Conservation (phyloP, 768 basidiomycete genomes). For the Rhodotorula sphaerocarpa region DNA sequence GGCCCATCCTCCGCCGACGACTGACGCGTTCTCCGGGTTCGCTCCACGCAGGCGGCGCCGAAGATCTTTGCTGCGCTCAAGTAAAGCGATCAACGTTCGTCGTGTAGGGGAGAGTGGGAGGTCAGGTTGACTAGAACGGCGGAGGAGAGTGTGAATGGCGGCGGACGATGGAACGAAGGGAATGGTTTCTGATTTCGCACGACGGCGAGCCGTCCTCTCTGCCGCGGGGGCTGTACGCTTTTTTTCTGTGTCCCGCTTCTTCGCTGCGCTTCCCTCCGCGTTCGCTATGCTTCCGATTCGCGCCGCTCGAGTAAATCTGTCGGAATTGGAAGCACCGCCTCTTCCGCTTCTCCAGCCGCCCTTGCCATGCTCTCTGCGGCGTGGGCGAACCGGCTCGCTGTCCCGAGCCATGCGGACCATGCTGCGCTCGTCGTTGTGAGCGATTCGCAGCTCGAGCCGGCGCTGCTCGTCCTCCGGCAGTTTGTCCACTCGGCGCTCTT, state of each 20-base stretch:
- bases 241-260: too few species aligned
- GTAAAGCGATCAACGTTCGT: too few species aligned
- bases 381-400: not conserved
- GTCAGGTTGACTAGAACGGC: not conserved
- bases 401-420: not conserved
- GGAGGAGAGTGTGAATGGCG: too few species aligned
- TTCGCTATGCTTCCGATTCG: too few species aligned
- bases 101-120: too few species aligned
- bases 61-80: constrained; percentile 39
- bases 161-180: not conserved
- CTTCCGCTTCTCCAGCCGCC: too few species aligned
- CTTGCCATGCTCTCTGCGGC: not conserved
- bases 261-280: too few species aligned
- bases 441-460: constrained; percentile 33
- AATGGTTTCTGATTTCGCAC: not conserved
- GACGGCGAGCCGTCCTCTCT: not conserved
- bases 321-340: too few species aligned
- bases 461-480: constrained; percentile 15
- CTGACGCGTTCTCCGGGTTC: too few species aligned
- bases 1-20: too few species aligned
- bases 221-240: too few species aligned
- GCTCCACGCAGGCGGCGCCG: constrained; percentile 30
- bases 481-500: constrained; percentile 12
- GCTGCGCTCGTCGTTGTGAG: constrained; percentile 22
- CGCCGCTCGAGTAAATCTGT: too few species aligned